Conservation (phyloP, 1,284 basidiomycete genomes). For the Pyrrhoderma lamaoense region DNA sequence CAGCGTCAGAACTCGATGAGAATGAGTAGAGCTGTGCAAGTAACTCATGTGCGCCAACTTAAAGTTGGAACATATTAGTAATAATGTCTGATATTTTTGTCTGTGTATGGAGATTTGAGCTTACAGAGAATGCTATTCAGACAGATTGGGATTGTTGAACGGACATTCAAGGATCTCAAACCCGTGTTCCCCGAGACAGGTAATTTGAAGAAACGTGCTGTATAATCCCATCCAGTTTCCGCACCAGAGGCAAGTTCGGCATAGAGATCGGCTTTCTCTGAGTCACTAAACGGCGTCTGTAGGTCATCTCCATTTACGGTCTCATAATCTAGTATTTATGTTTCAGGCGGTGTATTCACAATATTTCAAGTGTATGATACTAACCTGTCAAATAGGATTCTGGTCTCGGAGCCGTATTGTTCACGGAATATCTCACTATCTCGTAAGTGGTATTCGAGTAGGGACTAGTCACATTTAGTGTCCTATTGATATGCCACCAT, state of each 20-base stretch:
- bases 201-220: constrained; percentile 41
- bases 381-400: constrained; percentile 65
- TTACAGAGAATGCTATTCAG: constrained; percentile 81
- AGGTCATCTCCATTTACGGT: constrained; percentile 62
- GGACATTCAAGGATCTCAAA: constrained; percentile 67
- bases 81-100: not conserved
- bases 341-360: not conserved
- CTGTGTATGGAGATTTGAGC: constrained; percentile 25
- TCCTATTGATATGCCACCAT: constrained; percentile 80
- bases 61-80: constrained; percentile 34
- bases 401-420: constrained; percentile 83
- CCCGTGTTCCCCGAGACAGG: constrained; percentile 43
- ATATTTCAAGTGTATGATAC: constrained; percentile 16
- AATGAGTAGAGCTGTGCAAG: constrained; percentile 59
- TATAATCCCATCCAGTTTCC: constrained; percentile 64
- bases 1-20: constrained; percentile 28
- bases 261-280: constrained; percentile 63
- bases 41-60: constrained; percentile 43
- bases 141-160: constrained; percentile 65
- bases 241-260: constrained; percentile 86
- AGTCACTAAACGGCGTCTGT: constrained; percentile 49
- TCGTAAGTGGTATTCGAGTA: constrained; percentile 58
- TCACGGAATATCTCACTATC: constrained; percentile 69
- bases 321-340: constrained; percentile 52
- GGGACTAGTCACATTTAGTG: constrained; percentile 66